phyloP scores from a whole-genome alignment of 768 basidiomycete genomes.

The Hydnum rufescens region DNA sequence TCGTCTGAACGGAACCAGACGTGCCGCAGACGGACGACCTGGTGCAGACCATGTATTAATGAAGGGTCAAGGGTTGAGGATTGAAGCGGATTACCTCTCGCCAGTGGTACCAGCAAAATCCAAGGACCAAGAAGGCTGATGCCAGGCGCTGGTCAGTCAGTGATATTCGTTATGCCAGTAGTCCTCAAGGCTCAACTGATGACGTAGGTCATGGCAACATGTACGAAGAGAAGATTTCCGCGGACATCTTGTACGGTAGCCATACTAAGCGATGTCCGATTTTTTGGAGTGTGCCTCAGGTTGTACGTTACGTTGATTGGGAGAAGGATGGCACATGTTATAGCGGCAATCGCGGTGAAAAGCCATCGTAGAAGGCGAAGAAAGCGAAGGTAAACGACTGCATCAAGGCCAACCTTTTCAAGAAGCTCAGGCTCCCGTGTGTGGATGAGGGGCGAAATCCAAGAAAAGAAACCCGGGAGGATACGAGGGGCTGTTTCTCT shows the following conservation, averaged over 20 bases:
- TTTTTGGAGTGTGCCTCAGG: slow-evolving; percentile 25
- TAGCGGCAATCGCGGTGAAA: slow-evolving; percentile 40
- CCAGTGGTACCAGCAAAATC: slow-evolving; percentile 58
- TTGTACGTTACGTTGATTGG: slow-evolving; percentile 81
- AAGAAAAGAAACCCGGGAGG: slow-evolving; percentile 66
- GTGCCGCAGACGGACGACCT: slow-evolving; percentile 59
- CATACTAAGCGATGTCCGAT: slow-evolving; percentile 35
- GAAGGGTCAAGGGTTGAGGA: not conserved
- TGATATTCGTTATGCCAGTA: too few species aligned
- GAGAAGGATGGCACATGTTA: slow-evolving; percentile 55
- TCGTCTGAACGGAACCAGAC: slow-evolving; percentile 49
- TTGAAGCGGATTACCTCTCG: slow-evolving; percentile 15
- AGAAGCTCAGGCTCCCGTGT: slow-evolving; percentile 79
- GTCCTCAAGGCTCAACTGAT: slow-evolving; percentile 36
- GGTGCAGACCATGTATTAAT: too few species aligned
- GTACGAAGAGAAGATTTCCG: slow-evolving; percentile 57
- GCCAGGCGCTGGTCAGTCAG: too few species aligned
- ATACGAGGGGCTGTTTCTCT: slow-evolving; percentile 57
- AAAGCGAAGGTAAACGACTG: slow-evolving; percentile 82
- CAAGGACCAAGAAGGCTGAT: slow-evolving; percentile 37
- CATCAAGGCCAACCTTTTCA: slow-evolving; percentile 79
- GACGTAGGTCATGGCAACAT: slow-evolving; percentile 65
- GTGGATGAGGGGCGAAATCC: slow-evolving; percentile 70
- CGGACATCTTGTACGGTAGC: slow-evolving; percentile 72
- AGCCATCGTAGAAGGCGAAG: slow-evolving; percentile 63